Base-by-base conservation (phyloP, 176 grass and related monocot species). In the Tillandsia fasciculata region DNA sequence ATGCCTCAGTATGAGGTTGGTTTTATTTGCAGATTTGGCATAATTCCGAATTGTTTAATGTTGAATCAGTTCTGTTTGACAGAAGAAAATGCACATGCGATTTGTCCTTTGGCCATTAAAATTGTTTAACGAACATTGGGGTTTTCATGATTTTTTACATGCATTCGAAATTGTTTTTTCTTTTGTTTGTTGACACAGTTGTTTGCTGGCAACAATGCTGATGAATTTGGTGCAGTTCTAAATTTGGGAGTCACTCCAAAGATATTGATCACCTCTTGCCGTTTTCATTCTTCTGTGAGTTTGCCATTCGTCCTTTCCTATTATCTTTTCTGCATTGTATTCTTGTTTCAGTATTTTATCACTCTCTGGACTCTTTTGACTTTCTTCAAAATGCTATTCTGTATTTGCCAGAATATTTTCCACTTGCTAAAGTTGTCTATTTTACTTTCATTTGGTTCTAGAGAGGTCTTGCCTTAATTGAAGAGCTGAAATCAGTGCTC, bases 211-310 rank as follows among this genome's bases (percentile, higher is more conserved):
- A 92, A 93, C 70, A 86, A 92, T 80, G 94, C 94, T 6, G 94
- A 97, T 79, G 94, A 97, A 78, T 97, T 97, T 72, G 87, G 66
- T 81, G 74, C 75, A 64, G 77, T 97, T 66, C 65, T 93, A 13
- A 97, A 93, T 47, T 87, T 86, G 71, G 73, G 82, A 51, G 77
- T 66, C 52, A 79, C 54, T 18, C 89, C 86, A 0, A 97, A 97
- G 86, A 79, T 97, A 64, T 65, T 97, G 79, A 92, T 97, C 70
- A 97, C 93, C 11, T 90, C 93, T 49, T 92, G 89, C 51, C 86
- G 89, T 63, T 97, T 86, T 73, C 90, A 99, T 80, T 92, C 94
- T 70, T 77, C 74, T 53, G 89, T 99, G 86, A 58, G 79, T 28
- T 14, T 53, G 15, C 17, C 15, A 17, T 59, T 7, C 4, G 1